Percentiles rank a stretch among this genome's conserved stretches.
Conservation (phyloP, 352 stramenopile genomes). For the Globisporangium cystogenes region DNA sequence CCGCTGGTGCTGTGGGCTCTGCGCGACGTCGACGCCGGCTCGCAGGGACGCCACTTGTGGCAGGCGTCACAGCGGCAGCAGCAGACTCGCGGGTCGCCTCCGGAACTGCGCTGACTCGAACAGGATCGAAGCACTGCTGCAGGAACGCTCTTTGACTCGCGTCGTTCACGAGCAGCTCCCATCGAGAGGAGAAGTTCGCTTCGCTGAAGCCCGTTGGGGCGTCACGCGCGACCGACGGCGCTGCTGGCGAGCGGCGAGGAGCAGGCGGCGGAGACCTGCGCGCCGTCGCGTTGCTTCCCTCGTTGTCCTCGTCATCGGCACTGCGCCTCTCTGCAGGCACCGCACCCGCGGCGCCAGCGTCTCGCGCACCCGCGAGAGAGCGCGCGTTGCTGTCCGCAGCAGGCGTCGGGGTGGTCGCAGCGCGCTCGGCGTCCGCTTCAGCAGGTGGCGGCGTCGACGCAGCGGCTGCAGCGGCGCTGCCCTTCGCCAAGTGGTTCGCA, state of each 20-base stretch:
- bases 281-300: not conserved
- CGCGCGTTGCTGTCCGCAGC: not conserved
- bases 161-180: constrained; percentile 9
- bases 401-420: not conserved
- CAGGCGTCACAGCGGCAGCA: not conserved
- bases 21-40: constrained; percentile 4
- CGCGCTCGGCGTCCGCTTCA: not conserved
- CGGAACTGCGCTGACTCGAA: not conserved
- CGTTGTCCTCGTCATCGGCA: no score
- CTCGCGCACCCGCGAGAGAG: not conserved
- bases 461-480: not conserved
- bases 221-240: no score
- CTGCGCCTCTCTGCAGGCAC: not conserved
- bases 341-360: not conserved
- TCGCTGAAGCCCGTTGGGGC: not conserved
- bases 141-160: not conserved
- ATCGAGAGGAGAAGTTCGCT: constrained; percentile 7
- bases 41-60: not conserved
- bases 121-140: constrained; percentile 8
- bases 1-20: not conserved
- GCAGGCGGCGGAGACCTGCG: not conserved
- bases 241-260: not conserved
- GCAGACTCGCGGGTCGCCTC: not conserved
- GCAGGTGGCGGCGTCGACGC: not conserved
- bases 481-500: not conserved